These are phyloP conservation scores for Salix caprea DNA, from an alignment of 345 rosid species.

Conservation along the genomic window DNA sequence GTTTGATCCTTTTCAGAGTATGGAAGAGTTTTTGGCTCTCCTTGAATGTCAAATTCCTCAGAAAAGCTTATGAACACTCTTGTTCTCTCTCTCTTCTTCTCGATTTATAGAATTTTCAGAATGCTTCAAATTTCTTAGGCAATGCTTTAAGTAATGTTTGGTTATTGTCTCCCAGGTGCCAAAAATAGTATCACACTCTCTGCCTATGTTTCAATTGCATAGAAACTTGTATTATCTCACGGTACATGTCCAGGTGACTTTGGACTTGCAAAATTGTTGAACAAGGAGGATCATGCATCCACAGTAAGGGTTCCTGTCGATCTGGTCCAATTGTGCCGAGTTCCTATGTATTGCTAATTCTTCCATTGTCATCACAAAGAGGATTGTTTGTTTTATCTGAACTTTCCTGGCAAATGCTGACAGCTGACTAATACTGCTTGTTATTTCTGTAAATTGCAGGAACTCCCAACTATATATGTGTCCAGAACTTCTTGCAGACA, in stretches of 20 bases:
- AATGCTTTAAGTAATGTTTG: no score
- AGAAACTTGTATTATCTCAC: background rate
- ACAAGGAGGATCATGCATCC: slow-evolving; percentile 45
- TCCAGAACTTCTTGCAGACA: slow-evolving; percentile 59
- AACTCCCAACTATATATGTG: slow-evolving; percentile 59
- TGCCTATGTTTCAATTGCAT: background rate
- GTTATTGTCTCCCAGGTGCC: no score
- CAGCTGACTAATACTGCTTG: background rate
- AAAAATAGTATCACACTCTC: background rate
- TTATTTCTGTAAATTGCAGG: slow-evolving; percentile 41
- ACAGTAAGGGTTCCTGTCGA: slow-evolving; percentile 26
- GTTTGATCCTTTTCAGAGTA: no score
- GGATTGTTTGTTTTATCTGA: background rate
- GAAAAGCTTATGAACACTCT: no score
- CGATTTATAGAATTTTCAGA: no score
- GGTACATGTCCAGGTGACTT: slow-evolving; percentile 37
- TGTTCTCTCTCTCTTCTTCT: no score
- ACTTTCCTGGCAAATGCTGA: background rate
- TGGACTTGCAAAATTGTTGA: slow-evolving; percentile 49
- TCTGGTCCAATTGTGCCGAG: background rate
- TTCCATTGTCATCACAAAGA: background rate
- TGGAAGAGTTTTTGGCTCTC: no score
- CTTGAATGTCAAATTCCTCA: no score
- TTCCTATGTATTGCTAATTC: background rate
- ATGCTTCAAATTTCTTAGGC: no score